Evolutionary conservation across 305 asterid genomes (phyloP), one percentile per base, ranked within the genome.

Genomic region (Petunia hybrid): DNA sequence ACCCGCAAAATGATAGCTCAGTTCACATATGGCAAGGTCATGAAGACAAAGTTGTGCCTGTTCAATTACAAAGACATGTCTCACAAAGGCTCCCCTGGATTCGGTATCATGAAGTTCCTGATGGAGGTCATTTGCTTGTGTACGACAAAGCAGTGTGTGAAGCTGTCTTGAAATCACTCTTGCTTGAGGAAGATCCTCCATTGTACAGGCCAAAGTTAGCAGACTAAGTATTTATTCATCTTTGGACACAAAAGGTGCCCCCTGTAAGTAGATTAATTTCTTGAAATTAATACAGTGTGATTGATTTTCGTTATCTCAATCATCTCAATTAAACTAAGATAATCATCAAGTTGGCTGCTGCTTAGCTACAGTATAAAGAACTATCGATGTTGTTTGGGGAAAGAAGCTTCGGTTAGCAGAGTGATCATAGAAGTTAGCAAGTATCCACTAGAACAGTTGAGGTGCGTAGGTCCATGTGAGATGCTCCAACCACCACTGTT

Each of bases 11-110:
- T 36, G 93, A 89, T 70, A 83, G 88, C 80, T 35, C 73, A 2
- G 92, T 94, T 16, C 99, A 96, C 71, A 90, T 96, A 48, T 96
- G 99, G 99, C 98, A 94, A 83, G 99, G 99, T 12, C 65, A 64
- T 43, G 96, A 92, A 85, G 98, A 96, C 87, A 93, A 90, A 84
- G 95, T 96, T 46, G 98, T 94, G 38, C 99, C 99, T 12, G 85
- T 85, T 80, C 90, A 89, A 9, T 70, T 96, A 68, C 99, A 96
- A 70, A 90, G 99, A 76, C 87, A 87, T 48, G 88, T 96, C 7
- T 88, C 91, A 0, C 78, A 83, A 31, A 94, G 84, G 89, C 91
- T 96, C 39, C 94, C 98, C 1, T 96, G 99, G 99, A 90, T 96
- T 80, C 88, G 85, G 65, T 96, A 94, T 76, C 99, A 96, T 31